Evolutionary conservation across 1,284 basidiomycete species (phyloP).

Genomic region (Thecaphora thlaspeos): DNA sequence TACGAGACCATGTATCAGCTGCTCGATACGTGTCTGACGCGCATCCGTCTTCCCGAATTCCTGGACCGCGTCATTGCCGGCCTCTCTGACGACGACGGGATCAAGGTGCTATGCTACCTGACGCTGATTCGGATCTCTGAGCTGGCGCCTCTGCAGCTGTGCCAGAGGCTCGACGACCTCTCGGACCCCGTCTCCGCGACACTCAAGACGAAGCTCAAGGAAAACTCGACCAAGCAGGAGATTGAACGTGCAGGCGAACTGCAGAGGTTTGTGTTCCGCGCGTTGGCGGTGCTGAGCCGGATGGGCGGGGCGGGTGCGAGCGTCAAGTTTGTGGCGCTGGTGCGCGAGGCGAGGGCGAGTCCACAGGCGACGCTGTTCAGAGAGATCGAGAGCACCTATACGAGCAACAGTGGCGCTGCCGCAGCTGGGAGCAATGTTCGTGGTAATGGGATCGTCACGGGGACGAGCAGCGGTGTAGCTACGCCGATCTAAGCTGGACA

Average conservation of each 20-base stretch:
- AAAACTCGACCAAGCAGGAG: slow-evolving; percentile 91
- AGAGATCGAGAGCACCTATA: not conserved
- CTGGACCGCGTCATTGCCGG: slow-evolving; percentile 78
- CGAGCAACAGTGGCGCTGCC: not conserved
- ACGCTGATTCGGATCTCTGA: slow-evolving; percentile 86
- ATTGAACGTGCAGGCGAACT: slow-evolving; percentile 88
- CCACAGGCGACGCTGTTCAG: not conserved
- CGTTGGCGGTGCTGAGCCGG: slow-evolving; percentile 71
- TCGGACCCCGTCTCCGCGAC: slow-evolving; percentile 78
- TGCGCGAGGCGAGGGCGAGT: slow-evolving; percentile 8
- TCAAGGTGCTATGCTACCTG: slow-evolving; percentile 95
- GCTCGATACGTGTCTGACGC: slow-evolving; percentile 82
- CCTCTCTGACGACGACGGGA: slow-evolving; percentile 86
- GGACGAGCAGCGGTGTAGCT: too few species aligned
- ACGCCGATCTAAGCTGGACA: too few species aligned
- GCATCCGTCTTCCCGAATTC: slow-evolving; percentile 82
- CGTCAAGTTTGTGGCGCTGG: slow-evolving; percentile 2
- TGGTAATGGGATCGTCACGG: too few species aligned
- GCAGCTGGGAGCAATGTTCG: not conserved
- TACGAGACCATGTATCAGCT: slow-evolving; percentile 97
- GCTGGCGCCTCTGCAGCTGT: slow-evolving; percentile 59
- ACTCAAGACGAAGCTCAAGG: slow-evolving; percentile 70
- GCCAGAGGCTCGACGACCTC: slow-evolving; percentile 79
- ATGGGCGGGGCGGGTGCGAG: slow-evolving; percentile 4
- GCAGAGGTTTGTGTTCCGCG: slow-evolving; percentile 80